These are phyloP conservation scores for Fagopyrum tataricum DNA, from an alignment of 148 eudicot genomes.

Conservation along the genomic window DNA sequence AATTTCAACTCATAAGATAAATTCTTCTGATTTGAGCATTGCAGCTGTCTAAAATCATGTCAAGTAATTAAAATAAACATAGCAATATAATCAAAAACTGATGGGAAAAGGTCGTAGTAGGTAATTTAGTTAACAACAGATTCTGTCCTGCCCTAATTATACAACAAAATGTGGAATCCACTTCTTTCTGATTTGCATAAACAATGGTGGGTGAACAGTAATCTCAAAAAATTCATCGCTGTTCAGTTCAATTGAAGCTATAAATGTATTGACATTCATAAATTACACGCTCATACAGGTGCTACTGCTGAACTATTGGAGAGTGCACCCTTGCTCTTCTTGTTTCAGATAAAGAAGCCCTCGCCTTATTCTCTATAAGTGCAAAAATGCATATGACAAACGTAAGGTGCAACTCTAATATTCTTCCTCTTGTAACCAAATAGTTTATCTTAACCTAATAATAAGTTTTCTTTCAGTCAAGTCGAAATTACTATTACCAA, in stretches of 20 bases:
- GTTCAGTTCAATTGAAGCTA: not conserved
- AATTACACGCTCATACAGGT: not conserved
- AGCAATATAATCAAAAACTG: not conserved
- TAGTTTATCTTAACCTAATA: no score
- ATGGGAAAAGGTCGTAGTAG: not conserved
- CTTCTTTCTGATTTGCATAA: not conserved
- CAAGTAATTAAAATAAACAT: not conserved
- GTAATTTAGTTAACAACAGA: not conserved
- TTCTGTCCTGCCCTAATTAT: not conserved
- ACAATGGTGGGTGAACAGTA: not conserved
- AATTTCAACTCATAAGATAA: not conserved
- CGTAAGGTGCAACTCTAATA: not conserved
- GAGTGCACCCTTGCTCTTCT: conserved; percentile 52
- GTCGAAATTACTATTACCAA: not conserved
- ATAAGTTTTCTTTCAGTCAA: not conserved
- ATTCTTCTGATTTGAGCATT: no score
- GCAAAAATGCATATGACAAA: not conserved
- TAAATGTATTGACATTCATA: not conserved
- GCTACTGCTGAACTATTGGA: conserved; percentile 26
- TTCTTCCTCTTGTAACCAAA: not conserved
- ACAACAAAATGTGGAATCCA: conserved; percentile 11
- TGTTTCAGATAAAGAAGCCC: conserved; percentile 48
- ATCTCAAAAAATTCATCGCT: not conserved
- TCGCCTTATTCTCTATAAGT: conserved; percentile 39
- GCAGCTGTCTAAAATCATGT: no score